phyloP scores from a whole-genome alignment of 2,329 filamentous ascomycete genomes.

The Ustulina deusta region DNA sequence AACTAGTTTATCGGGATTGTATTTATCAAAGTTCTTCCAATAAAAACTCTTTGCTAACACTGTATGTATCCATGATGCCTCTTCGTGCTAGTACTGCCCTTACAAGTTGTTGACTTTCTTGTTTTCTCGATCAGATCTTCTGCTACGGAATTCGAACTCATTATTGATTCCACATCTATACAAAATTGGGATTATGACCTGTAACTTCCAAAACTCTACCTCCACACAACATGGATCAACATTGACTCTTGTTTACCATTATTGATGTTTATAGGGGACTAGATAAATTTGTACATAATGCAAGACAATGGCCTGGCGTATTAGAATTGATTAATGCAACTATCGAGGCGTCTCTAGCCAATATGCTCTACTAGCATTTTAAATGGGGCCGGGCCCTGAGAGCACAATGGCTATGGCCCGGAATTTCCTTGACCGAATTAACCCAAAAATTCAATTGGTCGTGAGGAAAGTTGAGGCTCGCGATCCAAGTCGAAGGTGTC shows the following conservation, averaged over 20 bases:
- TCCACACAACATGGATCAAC: not conserved
- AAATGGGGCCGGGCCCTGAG: not conserved
- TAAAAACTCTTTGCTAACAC: not conserved
- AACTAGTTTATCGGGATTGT: not conserved
- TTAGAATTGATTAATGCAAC: not conserved
- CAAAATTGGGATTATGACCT: not conserved
- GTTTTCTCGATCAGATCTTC: not conserved
- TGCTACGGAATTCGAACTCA: not conserved
- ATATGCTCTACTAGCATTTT: slow-evolving; percentile 17
- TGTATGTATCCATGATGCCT: not conserved
- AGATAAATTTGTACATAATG: too few species aligned
- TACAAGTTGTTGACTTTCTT: not conserved
- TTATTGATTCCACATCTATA: not conserved
- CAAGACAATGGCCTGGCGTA: not conserved
- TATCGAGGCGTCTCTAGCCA: slow-evolving; percentile 3
- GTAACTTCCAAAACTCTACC: not conserved
- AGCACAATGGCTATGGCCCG: slow-evolving; percentile 10
- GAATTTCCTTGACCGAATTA: slow-evolving; percentile 43
- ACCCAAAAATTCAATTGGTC: slow-evolving; percentile 47
- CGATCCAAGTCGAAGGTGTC: slow-evolving; percentile 18
- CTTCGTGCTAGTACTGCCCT: too few species aligned
- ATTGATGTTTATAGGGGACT: too few species aligned
- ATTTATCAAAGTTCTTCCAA: not conserved
- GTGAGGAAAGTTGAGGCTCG: slow-evolving; percentile 22
- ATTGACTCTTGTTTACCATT: not conserved